A percentile compares a stretch with the other conserved stretches of the same genome.
phyloP scores from a whole-genome alignment of 2,329 filamentous ascomycete species.

The Trichoderma oligosporum region DNA sequence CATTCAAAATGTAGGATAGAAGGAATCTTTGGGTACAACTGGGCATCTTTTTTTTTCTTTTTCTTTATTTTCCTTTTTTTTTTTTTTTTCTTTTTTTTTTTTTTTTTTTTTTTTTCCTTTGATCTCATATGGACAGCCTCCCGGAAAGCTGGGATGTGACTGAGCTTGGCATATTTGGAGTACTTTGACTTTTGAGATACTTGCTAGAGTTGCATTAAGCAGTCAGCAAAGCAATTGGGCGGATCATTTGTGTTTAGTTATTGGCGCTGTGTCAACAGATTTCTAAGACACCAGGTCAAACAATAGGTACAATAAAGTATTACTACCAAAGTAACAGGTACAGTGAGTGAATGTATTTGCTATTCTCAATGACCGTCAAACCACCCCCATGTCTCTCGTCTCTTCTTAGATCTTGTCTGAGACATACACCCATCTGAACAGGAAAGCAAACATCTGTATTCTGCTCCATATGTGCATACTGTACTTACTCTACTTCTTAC shows the following conservation, averaged over 20 bases:
- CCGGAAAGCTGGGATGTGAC: conserved; percentile 8
- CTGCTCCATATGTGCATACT: neutral
- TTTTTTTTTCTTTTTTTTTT: too few species aligned
- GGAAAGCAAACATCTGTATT: neutral
- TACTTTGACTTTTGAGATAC: conserved; percentile 10
- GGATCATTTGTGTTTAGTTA: neutral
- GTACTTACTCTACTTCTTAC: too few species aligned
- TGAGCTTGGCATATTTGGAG: conserved; percentile 12
- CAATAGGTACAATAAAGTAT: neutral
- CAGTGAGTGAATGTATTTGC: neutral
- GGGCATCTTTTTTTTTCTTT: conserved; percentile 11
- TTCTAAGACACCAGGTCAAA: neutral
- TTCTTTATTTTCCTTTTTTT: conserved; percentile 10
- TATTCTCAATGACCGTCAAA: too few species aligned
- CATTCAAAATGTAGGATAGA: conserved; percentile 18
- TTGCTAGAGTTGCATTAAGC: neutral
- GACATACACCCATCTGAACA: neutral
- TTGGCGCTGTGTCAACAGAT: neutral
- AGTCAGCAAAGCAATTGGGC: neutral
- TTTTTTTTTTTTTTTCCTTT: neutral
- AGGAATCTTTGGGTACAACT: conserved; percentile 12
- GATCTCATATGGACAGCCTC: neutral
- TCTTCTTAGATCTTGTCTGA: neutral
- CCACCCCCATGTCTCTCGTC: neutral
- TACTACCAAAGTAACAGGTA: neutral